These are phyloP conservation scores for Mortierella sp. DNA, from an alignment of 371 early-diverging fungal species.

Conservation along the genomic window DNA sequence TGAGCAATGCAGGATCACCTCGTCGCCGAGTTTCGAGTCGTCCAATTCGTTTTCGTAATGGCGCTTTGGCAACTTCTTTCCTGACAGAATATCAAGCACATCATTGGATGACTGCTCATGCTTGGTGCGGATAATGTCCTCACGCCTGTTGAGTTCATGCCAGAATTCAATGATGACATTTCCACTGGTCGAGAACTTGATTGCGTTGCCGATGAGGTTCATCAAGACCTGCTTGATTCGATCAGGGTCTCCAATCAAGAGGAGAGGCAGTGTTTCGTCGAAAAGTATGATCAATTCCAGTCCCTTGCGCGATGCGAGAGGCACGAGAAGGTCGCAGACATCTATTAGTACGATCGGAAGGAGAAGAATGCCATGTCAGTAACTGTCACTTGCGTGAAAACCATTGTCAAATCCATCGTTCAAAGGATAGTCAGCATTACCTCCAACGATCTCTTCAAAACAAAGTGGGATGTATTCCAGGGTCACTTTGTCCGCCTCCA, in stretches of 20 bases:
- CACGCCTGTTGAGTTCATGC: constrained; percentile 55
- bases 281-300: constrained; percentile 60
- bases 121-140: constrained; percentile 8
- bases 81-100: constrained; percentile 7
- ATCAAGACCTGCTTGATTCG: constrained; percentile 63
- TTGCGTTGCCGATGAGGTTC: constrained; percentile 71
- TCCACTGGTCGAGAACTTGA: constrained; percentile 74
- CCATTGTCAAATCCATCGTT: too few species aligned
- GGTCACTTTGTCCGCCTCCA: constrained; percentile 70
- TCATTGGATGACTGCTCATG: constrained; percentile 7
- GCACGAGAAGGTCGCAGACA: constrained; percentile 64
- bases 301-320: constrained; percentile 63
- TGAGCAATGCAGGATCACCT: constrained; percentile 27
- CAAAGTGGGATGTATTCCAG: constrained; percentile 61
- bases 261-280: constrained; percentile 52
- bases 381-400: too few species aligned
- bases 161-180: constrained; percentile 64
- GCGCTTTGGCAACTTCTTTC: background rate
- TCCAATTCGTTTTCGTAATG: constrained; percentile 1
- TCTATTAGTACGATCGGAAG: constrained; percentile 18
- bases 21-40: constrained; percentile 22
- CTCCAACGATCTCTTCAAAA: constrained; percentile 62
- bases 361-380: too few species aligned
- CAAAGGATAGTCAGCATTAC: constrained; percentile 1
- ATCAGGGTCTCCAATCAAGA: constrained; percentile 59